A percentile compares a stretch with the other conserved stretches of the same genome.
Evolutionary conservation across 768 basidiomycete genomes (phyloP).

Genomic region (Suillus subaureus): DNA sequence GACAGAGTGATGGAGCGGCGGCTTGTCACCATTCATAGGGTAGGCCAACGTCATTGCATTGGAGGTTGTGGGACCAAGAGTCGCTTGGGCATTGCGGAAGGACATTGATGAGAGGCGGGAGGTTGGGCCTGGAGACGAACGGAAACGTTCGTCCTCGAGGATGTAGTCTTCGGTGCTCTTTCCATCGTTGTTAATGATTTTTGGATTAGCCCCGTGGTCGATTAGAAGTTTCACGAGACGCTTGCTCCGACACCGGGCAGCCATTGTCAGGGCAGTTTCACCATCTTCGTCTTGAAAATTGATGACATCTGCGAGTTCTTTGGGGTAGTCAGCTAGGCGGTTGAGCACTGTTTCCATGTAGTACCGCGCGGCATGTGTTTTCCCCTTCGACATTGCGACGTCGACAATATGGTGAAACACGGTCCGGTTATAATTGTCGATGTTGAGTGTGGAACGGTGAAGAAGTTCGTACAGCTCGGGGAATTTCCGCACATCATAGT

Average conservation of each 20-base stretch:
- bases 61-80: constrained; percentile 39
- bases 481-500: constrained; percentile 99
- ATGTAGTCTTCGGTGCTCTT: constrained; percentile 99
- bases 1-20: constrained; percentile 81
- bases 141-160: constrained; percentile 95
- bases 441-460: constrained; percentile 97
- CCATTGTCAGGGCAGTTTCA: constrained; percentile 96
- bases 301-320: constrained; percentile 95
- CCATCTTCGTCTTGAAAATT: constrained; percentile 99
- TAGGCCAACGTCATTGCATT: constrained; percentile 31
- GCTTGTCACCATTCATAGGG: constrained; percentile 59
- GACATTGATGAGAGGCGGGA: constrained; percentile 70
- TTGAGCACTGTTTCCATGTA: constrained; percentile 97
- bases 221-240: constrained; percentile 93
- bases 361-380: constrained; percentile 96
- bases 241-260: constrained; percentile 93
- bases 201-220: constrained; percentile 95
- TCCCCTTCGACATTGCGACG: constrained; percentile 95
- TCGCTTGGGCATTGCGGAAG: constrained; percentile 70
- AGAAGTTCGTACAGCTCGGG: constrained; percentile 95
- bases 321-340: constrained; percentile 89
- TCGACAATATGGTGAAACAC: constrained; percentile 99
- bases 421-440: constrained; percentile 96
- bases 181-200: constrained; percentile 90
- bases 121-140: constrained; percentile 83